Percentiles rank a stretch among this genome's conserved stretches.
Evolutionary conservation across 2,329 filamentous ascomycete genomes (phyloP).

Genomic region (Pseudogymnoascus sp.): DNA sequence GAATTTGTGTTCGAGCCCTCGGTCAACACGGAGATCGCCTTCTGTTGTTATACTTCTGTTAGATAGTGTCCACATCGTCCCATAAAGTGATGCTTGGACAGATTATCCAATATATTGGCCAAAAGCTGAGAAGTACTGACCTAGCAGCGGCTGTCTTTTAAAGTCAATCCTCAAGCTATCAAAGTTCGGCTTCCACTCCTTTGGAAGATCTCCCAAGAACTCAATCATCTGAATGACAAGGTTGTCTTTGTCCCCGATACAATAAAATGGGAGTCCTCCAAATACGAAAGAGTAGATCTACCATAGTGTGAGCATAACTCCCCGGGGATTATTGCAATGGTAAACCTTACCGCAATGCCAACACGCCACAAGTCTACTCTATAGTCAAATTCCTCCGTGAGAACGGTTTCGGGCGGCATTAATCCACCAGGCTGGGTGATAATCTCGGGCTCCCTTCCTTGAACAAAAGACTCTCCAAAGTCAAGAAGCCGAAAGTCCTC

Average conservation of each 20-base stretch:
- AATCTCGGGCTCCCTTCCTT: conserved; percentile 10
- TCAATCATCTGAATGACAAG: conserved; percentile 12
- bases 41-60: background rate
- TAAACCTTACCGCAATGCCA: conserved; percentile 11
- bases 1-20: conserved; percentile 7
- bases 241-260: background rate
- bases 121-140: background rate
- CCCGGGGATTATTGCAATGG: background rate
- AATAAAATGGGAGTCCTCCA: conserved; percentile 8
- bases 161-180: background rate
- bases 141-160: background rate
- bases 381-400: conserved; percentile 17
- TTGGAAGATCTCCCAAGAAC: conserved; percentile 11
- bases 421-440: conserved; percentile 18
- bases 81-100: background rate
- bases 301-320: background rate
- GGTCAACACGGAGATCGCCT: background rate
- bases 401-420: conserved; percentile 19
- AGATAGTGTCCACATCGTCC: background rate
- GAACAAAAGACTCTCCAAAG: conserved; percentile 16
- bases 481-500: conserved; percentile 22
- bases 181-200: conserved; percentile 12
- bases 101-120: background rate
- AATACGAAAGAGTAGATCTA: conserved; percentile 16
- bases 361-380: conserved; percentile 20